Percentiles rank a stretch among this genome's conserved stretches.
These are phyloP conservation scores for Papiliotrema flavescens DNA, from an alignment of 1,284 basidiomycete genomes.

Conservation along the genomic window DNA sequence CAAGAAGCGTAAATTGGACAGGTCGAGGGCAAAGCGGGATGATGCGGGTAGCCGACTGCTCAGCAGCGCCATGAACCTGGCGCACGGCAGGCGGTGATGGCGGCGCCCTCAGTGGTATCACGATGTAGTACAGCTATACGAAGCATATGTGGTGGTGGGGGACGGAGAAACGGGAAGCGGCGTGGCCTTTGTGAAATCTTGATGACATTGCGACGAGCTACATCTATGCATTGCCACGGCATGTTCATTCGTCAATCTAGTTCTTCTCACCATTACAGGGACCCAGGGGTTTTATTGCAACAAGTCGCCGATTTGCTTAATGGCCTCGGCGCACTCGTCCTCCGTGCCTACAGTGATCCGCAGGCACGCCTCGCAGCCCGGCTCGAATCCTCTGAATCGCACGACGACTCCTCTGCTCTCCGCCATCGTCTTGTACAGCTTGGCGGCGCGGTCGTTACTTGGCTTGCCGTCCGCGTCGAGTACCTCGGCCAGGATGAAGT, in stretches of 20 bases:
- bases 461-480: slow-evolving; percentile 57
- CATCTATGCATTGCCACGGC: too few relatives aligned
- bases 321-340: slow-evolving; percentile 67
- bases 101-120: too few relatives aligned
- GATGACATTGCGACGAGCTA: too few relatives aligned
- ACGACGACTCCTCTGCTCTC: slow-evolving; percentile 86
- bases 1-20: background rate
- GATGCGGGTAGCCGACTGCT: background rate
- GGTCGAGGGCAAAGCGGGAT: background rate
- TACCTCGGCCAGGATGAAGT: slow-evolving; percentile 84
- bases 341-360: slow-evolving; percentile 86
- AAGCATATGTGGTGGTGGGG: too few relatives aligned
- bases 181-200: too few relatives aligned
- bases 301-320: slow-evolving; percentile 35
- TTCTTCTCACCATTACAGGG: too few relatives aligned
- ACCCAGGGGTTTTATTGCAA: too few relatives aligned
- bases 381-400: slow-evolving; percentile 79
- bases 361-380: slow-evolving; percentile 82
- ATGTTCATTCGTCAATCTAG: too few relatives aligned
- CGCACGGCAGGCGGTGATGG: too few relatives aligned
- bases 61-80: too few relatives aligned
- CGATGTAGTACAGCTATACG: too few relatives aligned
- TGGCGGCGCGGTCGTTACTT: slow-evolving; percentile 66
- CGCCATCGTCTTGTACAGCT: slow-evolving; percentile 78
- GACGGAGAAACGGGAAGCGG: too few relatives aligned